Evolutionary conservation across 2,329 filamentous ascomycete species (phyloP), one percentile per base, ranked within the genome.

Genomic region (Fusarium acutatum): DNA sequence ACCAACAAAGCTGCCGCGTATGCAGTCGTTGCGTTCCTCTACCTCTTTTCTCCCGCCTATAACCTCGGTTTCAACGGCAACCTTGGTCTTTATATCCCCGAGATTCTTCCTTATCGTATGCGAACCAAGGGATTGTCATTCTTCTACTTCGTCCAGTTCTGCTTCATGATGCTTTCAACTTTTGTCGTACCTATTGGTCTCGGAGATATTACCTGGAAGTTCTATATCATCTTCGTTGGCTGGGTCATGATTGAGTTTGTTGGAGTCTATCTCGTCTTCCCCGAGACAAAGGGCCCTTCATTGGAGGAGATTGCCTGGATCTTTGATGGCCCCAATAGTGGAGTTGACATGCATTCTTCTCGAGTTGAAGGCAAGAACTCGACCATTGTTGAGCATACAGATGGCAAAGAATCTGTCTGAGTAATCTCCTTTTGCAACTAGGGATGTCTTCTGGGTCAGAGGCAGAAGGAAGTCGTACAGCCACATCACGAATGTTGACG

Each of bases 281-380:
- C 70, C 0, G 73, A 73, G n/a, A 75, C 73, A 3, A 67, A 67
- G 7, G 70, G 72, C 0, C 69, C 64, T 14, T 62, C 60, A 1
- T 24, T 75, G 17, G 73, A 75, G 20, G 67, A 75, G 7, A 75
- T 75, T 44, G 64, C 67, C 0, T 38, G 64, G 15, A 65, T 75
- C 6, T 75, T 75, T 15, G 73, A 73, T 32, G 43, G 60, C 1
- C 50, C 52, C 5, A 14, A 24, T 11, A 14, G 37, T 44, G 38
- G 26, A 34, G 24, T 58, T 22, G 37, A 32, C 3, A 6, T 34
- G n/a, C 30, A 34, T 34, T 14, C 47, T 0, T 11, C 22, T 49
- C 46, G 46, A 18, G 28, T 6, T 7, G 47, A 52, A 9, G 47
- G 17, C 6, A 52, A 52, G 17, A 14, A 14, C 9, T 2, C 30